These are phyloP conservation scores for Protomyces lactucae-debilis DNA, from an alignment of 1,139 yeast species.

Conservation along the genomic window DNA sequence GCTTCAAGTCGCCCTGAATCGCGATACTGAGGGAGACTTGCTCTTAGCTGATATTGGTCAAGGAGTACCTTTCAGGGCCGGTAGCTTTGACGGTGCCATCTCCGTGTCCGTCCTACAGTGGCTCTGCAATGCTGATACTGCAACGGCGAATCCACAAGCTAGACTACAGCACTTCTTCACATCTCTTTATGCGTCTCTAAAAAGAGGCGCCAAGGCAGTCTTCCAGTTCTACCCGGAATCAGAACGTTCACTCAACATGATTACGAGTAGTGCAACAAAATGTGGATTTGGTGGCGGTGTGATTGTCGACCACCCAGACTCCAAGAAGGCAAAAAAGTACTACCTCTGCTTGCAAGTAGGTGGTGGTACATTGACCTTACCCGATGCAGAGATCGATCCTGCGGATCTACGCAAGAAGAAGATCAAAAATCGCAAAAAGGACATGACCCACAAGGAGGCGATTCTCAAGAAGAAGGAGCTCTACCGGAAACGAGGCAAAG, in stretches of 20 bases:
- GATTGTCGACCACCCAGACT: constrained; percentile 88
- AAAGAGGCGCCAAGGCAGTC: constrained; percentile 92
- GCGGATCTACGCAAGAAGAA: constrained; percentile 60
- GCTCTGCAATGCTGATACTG: constrained; percentile 92
- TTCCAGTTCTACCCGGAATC: constrained; percentile 95
- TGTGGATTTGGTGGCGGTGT: constrained; percentile 97
- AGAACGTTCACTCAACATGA: constrained; percentile 74
- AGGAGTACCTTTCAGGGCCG: constrained; percentile 94
- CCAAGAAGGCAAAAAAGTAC: constrained; percentile 83
- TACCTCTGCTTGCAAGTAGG: constrained; percentile 91
- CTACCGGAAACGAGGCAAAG: constrained; percentile 83
- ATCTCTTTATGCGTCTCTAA: constrained; percentile 76
- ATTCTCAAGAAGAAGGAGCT: constrained; percentile 88
- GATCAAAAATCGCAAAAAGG: constrained; percentile 51
- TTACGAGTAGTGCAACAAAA: constrained; percentile 77
- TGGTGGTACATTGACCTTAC: constrained; percentile 45
- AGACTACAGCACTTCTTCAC: constrained; percentile 79
- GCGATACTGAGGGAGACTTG: constrained; percentile 90
- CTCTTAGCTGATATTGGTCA: constrained; percentile 87
- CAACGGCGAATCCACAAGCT: constrained; percentile 77
- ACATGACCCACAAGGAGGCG: constrained; percentile 52
- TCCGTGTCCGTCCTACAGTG: constrained; percentile 95
- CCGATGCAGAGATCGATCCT: constrained; percentile 39
- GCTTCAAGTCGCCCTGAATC: constrained; percentile 86
- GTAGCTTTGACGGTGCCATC: constrained; percentile 94